Base-by-base conservation (phyloP, 106 monocot species). In the Hemerocallis citrina region DNA sequence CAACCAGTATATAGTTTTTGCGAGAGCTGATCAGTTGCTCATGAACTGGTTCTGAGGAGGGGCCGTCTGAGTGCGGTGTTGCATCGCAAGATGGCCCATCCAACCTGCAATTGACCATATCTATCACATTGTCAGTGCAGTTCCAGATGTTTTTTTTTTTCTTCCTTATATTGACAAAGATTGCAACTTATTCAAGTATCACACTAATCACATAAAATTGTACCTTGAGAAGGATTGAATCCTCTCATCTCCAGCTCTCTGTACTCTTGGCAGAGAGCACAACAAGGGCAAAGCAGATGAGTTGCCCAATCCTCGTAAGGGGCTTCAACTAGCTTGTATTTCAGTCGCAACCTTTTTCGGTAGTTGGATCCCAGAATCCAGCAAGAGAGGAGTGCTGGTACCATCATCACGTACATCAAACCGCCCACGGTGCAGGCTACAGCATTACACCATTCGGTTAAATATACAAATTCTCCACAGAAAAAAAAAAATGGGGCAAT, bases 261-360 rank as follows among this genome's bases (percentile, higher is more conserved):
- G 68, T 40, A 88, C 44, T 89, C 83, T 21, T 89, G 89, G 67
- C 83, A 89, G 23, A 84, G 83, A 16, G 89, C 62, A 32, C 80
- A 89, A 24, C 64, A 77, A 3, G 77, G 54, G 63, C 74, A 77
- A 65, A 89, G 77, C 67, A 80, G 65, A 66, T 80, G 89, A 25
- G 75, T 45, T 5, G 52, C 54, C 71, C 79, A 80, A 40, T 89
- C 89, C 54, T 89, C 84, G 1, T 65, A 61, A 5, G 83, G 84
- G 16, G 80, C 84, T 54, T 80, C 25, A 2, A 75, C 80, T 25
- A 89, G 49, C 61, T 75, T 75, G 60, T 77, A 80, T 39, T 61
- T 74, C 1, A 43, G 32, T 55, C 89, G 77, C 49, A 89, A 44
- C 65, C 63, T 89, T 24, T 3, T 16, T 44, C 88, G 58, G 72